Evolutionary conservation across 768 basidiomycete genomes (phyloP), one percentile per base, ranked within the genome.

Genomic region (Chalciporus piperatus): DNA sequence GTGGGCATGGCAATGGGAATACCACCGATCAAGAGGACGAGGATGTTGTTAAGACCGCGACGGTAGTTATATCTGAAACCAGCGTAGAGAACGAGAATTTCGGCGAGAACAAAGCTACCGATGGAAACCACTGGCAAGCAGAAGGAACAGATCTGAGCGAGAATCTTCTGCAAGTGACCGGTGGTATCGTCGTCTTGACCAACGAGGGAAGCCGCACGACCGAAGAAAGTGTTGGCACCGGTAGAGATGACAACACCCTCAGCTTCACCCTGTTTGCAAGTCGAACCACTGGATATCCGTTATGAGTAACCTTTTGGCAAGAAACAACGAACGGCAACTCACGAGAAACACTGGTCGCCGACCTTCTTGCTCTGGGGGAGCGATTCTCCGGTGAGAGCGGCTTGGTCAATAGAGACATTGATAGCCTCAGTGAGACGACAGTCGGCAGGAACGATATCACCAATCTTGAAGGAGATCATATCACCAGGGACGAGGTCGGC

Each of bases 1-100:
- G 96, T 98, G 60, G 96, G 96, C 96, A 98, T 98, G 69, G 96
- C 96, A 73, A 98, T 98, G 65, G 96, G 96, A 67, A 98, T 98
- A 78, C 96, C 96, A 79, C 96, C 96, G 74, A 98, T 98, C 82
- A 98, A 81, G 70, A 98, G 90, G 58, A 98, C 96, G 30, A 98
- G 84, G 74, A 98, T 94, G 79, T 94, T 89, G 81, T 98, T 85
- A 61, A 98, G 87, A 76, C 95, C 96, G 54, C 86, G 86, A 63
- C 96, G 91, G 77, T 98, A 98, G 45, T 64, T 71, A 79, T 90
- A 98, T 51, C 75, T 79, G 89, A 93, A 98, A 38, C 85, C 89
- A 45, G 94, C 87, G 72, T 98, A 98, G 52, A 98, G 82, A 57
- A 91, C 84, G 69, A 97, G 77, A 58, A 98, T 97, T 72, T 98